Evolutionary conservation across 352 stramenopile genomes (phyloP).

Genomic region (Phytopythium delawarense): DNA sequence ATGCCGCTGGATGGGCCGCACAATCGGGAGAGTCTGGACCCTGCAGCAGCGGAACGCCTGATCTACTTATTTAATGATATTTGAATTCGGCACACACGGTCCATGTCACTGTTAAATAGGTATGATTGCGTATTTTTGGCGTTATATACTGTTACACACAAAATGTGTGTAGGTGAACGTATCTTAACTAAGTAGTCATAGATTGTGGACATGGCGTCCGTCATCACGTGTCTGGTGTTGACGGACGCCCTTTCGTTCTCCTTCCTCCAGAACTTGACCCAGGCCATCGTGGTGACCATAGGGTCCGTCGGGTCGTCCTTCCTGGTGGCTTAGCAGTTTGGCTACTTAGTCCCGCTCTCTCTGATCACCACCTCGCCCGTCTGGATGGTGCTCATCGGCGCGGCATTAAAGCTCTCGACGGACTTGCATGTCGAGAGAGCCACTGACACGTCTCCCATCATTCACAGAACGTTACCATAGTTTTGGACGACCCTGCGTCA

Average conservation of each 20-base stretch:
- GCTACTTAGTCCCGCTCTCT: constrained; percentile 8
- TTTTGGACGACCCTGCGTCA: too few relatives aligned
- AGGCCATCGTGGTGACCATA: constrained; percentile 6
- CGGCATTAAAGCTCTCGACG: too few relatives aligned
- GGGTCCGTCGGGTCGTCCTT: not conserved
- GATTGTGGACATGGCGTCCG: not conserved
- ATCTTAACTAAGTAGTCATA: not conserved
- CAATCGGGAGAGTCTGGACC: not conserved
- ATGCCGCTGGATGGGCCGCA: not conserved
- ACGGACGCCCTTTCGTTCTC: constrained; percentile 7
- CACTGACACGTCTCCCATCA: too few relatives aligned
- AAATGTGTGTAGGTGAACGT: not conserved
- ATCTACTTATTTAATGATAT: not conserved
- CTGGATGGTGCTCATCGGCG: constrained; percentile 12
- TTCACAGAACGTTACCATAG: too few relatives aligned
- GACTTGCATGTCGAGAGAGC: too few relatives aligned
- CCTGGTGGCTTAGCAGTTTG: not conserved
- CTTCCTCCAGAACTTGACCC: constrained; percentile 3
- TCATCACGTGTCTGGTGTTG: not conserved
- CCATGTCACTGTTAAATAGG: not conserved
- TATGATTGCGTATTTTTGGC: not conserved
- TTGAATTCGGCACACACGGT: not conserved
- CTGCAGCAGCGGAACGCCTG: not conserved
- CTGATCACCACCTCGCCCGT: constrained; percentile 2
- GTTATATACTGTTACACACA: not conserved